Conservation (phyloP, 2,329 filamentous ascomycete genomes). For the Neonectria hederae region DNA sequence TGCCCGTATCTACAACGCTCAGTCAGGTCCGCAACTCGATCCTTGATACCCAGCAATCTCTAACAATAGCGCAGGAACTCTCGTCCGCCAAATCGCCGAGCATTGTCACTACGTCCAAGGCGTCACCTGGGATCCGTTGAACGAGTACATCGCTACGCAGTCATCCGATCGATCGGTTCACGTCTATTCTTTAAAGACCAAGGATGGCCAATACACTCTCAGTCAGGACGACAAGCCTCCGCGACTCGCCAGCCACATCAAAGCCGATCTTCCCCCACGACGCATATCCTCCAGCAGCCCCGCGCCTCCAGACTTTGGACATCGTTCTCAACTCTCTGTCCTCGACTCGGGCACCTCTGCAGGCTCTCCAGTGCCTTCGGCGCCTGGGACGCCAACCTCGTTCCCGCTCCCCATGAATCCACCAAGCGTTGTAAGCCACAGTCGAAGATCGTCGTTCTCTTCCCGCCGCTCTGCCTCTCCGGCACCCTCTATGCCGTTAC, state of each 20-base stretch:
- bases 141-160: conserved; percentile 97
- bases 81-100: conserved; percentile 93
- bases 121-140: conserved; percentile 96
- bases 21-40: conserved; percentile 72
- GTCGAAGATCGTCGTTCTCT: conserved; percentile 93
- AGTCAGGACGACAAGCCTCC: conserved; percentile 72
- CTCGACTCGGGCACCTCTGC: conserved; percentile 63
- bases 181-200: conserved; percentile 95
- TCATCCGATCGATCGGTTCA: conserved; percentile 98
- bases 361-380: conserved; percentile 88
- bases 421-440: conserved; percentile 86
- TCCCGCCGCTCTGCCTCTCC: conserved; percentile 89
- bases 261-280: conserved; percentile 90
- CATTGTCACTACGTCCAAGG: conserved; percentile 99
- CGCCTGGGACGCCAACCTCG: conserved; percentile 92
- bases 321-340: conserved; percentile 70
- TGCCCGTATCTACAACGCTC: conserved; percentile 94
- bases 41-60: conserved; percentile 1
- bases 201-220: conserved; percentile 93
- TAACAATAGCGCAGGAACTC: conserved; percentile 52
- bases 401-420: conserved; percentile 94
- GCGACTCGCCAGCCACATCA: conserved; percentile 80
- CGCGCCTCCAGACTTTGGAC: conserved; percentile 82
- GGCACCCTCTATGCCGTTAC: conserved; percentile 90
- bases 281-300: conserved; percentile 92